A percentile compares a stretch with the other conserved stretches of the same genome.
These are phyloP conservation scores for Russula lepida DNA, from an alignment of 768 basidiomycete species.

Conservation along the genomic window DNA sequence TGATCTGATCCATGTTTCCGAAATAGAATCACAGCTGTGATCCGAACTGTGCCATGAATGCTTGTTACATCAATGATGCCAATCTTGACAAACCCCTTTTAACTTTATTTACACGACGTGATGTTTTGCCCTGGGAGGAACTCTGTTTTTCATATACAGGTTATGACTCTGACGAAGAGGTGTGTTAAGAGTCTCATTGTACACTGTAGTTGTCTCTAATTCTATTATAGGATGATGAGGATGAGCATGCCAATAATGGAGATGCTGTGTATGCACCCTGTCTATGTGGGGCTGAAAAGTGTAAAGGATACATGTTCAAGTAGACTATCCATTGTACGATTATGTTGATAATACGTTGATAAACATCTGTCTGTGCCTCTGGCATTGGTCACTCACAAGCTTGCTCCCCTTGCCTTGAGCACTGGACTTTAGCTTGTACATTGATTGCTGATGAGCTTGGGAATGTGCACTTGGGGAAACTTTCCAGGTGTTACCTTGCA, in stretches of 20 bases:
- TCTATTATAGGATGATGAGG: constrained; percentile 1
- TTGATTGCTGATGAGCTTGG: too few species aligned
- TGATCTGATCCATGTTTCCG: not conserved
- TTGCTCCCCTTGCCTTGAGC: too few species aligned
- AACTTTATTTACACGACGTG: constrained; percentile 54
- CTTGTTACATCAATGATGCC: constrained; percentile 73
- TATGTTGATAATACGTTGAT: too few species aligned
- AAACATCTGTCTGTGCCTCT: too few species aligned
- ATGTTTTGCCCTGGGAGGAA: constrained; percentile 60
- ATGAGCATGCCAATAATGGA: constrained; percentile 8
- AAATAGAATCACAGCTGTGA: constrained; percentile 85
- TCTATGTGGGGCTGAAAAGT: constrained; percentile 44
- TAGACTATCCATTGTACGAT: not conserved
- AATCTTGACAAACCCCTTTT: constrained; percentile 63
- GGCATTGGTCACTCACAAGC: too few species aligned
- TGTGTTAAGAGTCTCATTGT: not conserved
- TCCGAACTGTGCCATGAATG: constrained; percentile 67
- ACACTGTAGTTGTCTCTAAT: not conserved
- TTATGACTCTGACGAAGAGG: constrained; percentile 31
- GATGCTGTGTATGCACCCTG: constrained; percentile 44
- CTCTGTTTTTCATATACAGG: constrained; percentile 73
- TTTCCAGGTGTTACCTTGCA: too few species aligned
- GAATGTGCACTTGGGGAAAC: too few species aligned
- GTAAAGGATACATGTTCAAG: constrained; percentile 35
- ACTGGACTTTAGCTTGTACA: too few species aligned